phyloP scores from a whole-genome alignment of 2,329 filamentous ascomycete species.

The Trichoderma atrobrunneum region DNA sequence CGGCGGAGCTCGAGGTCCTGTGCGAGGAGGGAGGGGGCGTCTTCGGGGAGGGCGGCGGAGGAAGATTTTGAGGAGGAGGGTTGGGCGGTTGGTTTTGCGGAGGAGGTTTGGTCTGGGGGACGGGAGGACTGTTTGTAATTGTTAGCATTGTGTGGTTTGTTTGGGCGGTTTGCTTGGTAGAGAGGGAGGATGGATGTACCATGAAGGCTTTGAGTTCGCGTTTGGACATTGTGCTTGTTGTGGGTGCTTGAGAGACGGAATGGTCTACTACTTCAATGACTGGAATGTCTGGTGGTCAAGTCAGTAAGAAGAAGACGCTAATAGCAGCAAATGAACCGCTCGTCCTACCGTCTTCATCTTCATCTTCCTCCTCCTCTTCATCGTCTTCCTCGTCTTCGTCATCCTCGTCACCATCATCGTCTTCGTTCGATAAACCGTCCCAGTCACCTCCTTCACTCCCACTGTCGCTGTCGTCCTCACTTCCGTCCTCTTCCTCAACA shows the following conservation, averaged over 20 bases:
- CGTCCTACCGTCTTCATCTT: background rate
- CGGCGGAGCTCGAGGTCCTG: conserved; percentile 92
- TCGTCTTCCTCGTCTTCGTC: background rate
- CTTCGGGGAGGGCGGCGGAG: conserved; percentile 47
- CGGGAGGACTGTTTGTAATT: conserved; percentile 43
- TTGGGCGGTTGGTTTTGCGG: conserved; percentile 23
- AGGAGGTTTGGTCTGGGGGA: conserved; percentile 41
- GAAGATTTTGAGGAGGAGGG: conserved; percentile 26
- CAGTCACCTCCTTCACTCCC: conserved; percentile 29
- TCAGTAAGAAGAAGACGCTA: conserved; percentile 8
- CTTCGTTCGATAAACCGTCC: conserved; percentile 30
- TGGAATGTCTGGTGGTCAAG: conserved; percentile 22
- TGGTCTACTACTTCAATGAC: conserved; percentile 63
- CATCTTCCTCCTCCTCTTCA: conserved; percentile 22
- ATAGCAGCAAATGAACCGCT: background rate
- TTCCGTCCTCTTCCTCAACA: conserved; percentile 26
- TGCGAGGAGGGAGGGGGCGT: conserved; percentile 69
- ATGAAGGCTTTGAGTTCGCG: conserved; percentile 77
- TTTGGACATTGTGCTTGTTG: conserved; percentile 53
- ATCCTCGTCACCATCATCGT: conserved; percentile 13
- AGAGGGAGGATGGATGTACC: conserved; percentile 46
- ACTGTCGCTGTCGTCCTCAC: conserved; percentile 35
- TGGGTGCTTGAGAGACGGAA: conserved; percentile 40
- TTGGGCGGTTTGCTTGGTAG: too few species aligned
- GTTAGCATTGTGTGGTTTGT: conserved; percentile 17